These are phyloP conservation scores for Zymoseptoria crescenta DNA, from an alignment of 2,329 filamentous ascomycete species.

Conservation along the genomic window DNA sequence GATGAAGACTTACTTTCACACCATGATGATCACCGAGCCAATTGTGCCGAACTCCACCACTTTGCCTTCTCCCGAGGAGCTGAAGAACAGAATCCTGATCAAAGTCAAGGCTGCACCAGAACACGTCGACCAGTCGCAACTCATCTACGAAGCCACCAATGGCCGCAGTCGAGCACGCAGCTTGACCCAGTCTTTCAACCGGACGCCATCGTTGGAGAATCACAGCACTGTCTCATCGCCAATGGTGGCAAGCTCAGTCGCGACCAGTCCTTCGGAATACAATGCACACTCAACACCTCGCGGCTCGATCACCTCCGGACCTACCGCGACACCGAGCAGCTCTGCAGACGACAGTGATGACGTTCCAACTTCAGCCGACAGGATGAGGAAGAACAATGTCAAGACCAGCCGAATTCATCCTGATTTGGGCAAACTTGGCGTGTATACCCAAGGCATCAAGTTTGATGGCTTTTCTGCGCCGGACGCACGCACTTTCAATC, in stretches of 20 bases:
- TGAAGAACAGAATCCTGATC: constrained; percentile 77
- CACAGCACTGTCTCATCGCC: constrained; percentile 42
- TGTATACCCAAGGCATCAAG: constrained; percentile 71
- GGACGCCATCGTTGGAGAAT: constrained; percentile 55
- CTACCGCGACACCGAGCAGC: constrained; percentile 49
- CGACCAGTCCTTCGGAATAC: constrained; percentile 45
- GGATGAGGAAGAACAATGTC: constrained; percentile 52
- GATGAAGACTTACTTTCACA: constrained; percentile 75
- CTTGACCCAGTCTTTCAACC: constrained; percentile 67
- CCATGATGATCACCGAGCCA: constrained; percentile 69
- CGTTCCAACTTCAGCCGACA: constrained; percentile 48
- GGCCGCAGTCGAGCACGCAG: constrained; percentile 49
- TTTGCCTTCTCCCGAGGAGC: constrained; percentile 77
- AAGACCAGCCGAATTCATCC: constrained; percentile 77
- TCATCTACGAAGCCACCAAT: constrained; percentile 29
- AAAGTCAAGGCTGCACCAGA: constrained; percentile 79
- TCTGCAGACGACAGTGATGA: constrained; percentile 72
- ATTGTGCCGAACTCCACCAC: constrained; percentile 59
- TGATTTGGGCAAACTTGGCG: constrained; percentile 74
- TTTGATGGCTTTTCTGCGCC: constrained; percentile 69
- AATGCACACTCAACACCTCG: constrained; percentile 41
- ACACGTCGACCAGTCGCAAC: constrained; percentile 34
- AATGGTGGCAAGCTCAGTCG: constrained; percentile 45
- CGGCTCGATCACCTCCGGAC: constrained; percentile 48
- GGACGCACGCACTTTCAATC: constrained; percentile 81